Evolutionary conservation across 1,284 basidiomycete genomes (phyloP).

Genomic region (Leccinum laetum): DNA sequence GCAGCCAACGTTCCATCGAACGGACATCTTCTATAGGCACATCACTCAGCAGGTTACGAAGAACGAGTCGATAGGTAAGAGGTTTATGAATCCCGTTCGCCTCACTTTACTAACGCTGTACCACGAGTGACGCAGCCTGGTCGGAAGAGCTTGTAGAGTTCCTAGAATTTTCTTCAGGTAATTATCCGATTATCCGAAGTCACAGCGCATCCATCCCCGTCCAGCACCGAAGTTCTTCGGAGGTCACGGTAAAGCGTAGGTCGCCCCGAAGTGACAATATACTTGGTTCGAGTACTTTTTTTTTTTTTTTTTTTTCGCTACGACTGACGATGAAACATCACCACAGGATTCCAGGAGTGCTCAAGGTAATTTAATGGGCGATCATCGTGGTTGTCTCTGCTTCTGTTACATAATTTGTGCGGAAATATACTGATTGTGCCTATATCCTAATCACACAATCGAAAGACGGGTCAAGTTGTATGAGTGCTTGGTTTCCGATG

Average conservation of each 20-base stretch:
- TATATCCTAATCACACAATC: neutral
- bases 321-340: conserved; percentile 7
- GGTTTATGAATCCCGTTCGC: neutral
- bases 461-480: neutral
- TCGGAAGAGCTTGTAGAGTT: conserved; percentile 46
- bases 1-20: conserved; percentile 47
- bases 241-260: conserved; percentile 50
- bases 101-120: neutral
- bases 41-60: conserved; percentile 18
- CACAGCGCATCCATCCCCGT: neutral
- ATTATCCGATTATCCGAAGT: neutral
- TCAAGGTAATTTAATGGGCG: neutral
- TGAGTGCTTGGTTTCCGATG: neutral
- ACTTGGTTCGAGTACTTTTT: conserved; percentile 51
- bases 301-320: conserved; percentile 38
- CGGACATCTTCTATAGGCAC: conserved; percentile 63
- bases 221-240: conserved; percentile 73
- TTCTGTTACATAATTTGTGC: neutral
- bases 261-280: conserved; percentile 61
- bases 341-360: neutral
- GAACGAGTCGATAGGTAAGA: neutral
- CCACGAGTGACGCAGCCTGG: neutral
- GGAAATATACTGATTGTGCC: neutral
- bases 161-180: conserved; percentile 65
- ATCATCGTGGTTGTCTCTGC: neutral